Evolutionary conservation across 2,329 filamentous ascomycete genomes (phyloP), one percentile per base, ranked within the genome.

Genomic region (Aspergillus flavus): DNA sequence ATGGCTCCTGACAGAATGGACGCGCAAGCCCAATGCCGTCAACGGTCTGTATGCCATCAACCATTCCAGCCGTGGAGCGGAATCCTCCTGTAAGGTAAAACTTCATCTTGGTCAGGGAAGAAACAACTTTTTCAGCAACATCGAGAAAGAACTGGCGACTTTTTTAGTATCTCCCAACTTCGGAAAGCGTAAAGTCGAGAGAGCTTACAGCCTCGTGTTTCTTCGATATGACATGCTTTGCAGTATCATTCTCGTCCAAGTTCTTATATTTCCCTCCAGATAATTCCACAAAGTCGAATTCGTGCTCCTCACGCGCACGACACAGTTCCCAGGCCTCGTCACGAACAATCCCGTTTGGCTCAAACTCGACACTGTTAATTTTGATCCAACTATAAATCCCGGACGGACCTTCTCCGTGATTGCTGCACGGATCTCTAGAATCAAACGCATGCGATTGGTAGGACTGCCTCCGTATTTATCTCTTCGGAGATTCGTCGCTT

Each of bases 381-480:
- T 88, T 87, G 75, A 88, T 85, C 52, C 79, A 11, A 87, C 65
- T 41, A 82, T 74, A 68, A 86, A 84, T 41, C 64, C 65, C 1
- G 72, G 64, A 28, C 46, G 39, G 6, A 21, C 5, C 62, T 64
- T 9, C 69, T 39, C 16, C n/a, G 67, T 64, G 36, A 75, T 73
- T 28, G 65, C 63, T 50, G 80, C 71, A 57, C 85, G 80, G 52
- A 87, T 78, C 68, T 90, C 86, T 12, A 83, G 68, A 45, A 88
- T 78, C 41, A 91, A 72, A 19, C 88, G 84, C 19, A 80, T 84
- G 64, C 89, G 85, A 79, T 91, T 90, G 70, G 87, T 84, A 66
- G 90, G 87, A 72, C 80, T 82, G 61, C 89, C 89, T 58, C 89
- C 89, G 72, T 91, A 91, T 58, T 82, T 69, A 73, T 91, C 88